Conservation (phyloP, 1,139 yeast genomes). For the Taphrina populina region DNA sequence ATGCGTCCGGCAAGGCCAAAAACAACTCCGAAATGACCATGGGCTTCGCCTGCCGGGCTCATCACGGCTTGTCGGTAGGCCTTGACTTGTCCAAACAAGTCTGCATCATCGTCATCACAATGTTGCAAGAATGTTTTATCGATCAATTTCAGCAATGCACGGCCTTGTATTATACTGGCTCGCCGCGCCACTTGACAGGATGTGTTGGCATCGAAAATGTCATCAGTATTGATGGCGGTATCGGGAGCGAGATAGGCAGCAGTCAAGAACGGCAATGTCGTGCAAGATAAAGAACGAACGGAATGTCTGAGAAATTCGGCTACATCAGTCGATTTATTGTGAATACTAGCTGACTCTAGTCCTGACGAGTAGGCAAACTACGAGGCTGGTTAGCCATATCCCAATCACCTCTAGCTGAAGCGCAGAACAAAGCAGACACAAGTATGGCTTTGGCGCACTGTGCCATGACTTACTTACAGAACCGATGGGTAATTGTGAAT, state of each 20-base stretch:
- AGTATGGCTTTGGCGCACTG: neutral
- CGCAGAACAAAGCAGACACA: neutral
- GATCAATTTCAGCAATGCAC: constrained; percentile 32
- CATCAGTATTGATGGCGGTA: constrained; percentile 14
- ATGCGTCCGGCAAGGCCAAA: constrained; percentile 33
- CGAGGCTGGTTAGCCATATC: no score
- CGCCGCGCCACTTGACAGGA: constrained; percentile 34
- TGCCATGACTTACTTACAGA: constrained; percentile 13
- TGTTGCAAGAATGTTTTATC: constrained; percentile 10
- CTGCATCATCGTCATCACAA: neutral
- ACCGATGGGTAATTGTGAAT: constrained; percentile 31
- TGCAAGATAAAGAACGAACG: constrained; percentile 14
- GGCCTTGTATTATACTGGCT: constrained; percentile 33
- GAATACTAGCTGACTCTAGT: constrained; percentile 32
- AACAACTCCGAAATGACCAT: constrained; percentile 34
- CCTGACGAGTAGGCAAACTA: constrained; percentile 36
- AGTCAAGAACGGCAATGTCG: constrained; percentile 27
- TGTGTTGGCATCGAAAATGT: constrained; percentile 31
- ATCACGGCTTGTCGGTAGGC: constrained; percentile 8
- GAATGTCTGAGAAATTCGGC: constrained; percentile 29
- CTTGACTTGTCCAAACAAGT: neutral
- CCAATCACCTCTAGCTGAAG: neutral
- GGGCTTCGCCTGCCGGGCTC: neutral
- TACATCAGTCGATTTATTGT: constrained; percentile 16
- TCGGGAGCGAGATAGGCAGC: constrained; percentile 28